Evolutionary conservation across 805 yeast species (phyloP), one percentile per base, ranked within the genome.

Genomic region (Saccharomycopsis schoenii): DNA sequence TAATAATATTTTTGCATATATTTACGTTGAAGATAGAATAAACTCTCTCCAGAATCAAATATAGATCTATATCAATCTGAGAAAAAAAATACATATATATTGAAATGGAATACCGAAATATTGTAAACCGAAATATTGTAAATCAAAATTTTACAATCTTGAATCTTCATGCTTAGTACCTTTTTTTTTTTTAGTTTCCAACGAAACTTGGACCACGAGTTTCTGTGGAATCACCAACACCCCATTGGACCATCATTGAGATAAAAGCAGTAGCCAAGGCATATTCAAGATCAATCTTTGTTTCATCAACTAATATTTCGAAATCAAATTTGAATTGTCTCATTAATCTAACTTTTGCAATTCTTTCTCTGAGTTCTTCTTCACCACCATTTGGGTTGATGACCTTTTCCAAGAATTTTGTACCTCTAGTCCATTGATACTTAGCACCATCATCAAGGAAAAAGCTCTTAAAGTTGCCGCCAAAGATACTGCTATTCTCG

Each of bases 241-340:
- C 83, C 89, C 89, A 84, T 70, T 83, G 84, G n/a, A 86, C 81
- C 72, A 81, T 74, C 84, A 84, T 83, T 19, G 86, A 76, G 59
- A 82, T 70, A 66, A 83, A 84, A 0, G 79, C 86, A 6, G 88
- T 82, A n/a, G 83, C 80, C 58, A 84, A 68, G 2, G 81, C 86
- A 51, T 78, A 72, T 60, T 80, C 81, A n/a, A 73, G 68, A 67
- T 80, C 83, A 34, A 82, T 71, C 64, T 74, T 73, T 1, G 67
- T 58, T 58, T 75, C 79, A 68, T 83, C 86, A 34, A 83, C 69
- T 40, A 80, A 69, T 62, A 84, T 64, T 70, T 83, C 87, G 71
- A 79, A 84, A 68, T 84, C 88, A 65, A 83, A 76, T 65, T 78
- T 76, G 73, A 82, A 78, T 67, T 80, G 83, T 67, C 87, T 76